These are phyloP conservation scores for Hypericum perforatum DNA, from an alignment of 345 rosid species.

Conservation along the genomic window DNA sequence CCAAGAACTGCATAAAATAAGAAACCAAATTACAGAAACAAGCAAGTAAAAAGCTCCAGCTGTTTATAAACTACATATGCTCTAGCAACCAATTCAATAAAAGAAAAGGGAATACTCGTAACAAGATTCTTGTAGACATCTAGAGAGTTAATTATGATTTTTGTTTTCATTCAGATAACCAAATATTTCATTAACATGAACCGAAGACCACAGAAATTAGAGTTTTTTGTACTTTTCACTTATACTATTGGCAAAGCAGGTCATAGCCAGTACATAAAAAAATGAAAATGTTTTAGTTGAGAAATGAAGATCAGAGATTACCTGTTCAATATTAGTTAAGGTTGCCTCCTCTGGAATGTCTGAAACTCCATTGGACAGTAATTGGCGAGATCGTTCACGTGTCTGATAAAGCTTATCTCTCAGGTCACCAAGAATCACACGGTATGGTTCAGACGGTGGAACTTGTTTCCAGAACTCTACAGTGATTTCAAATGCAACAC, in stretches of 20 bases:
- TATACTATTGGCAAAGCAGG: too few species aligned
- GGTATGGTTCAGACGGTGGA: conserved; percentile 84
- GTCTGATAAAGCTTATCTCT: conserved; percentile 89
- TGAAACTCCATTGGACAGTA: conserved; percentile 61
- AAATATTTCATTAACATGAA: too few species aligned
- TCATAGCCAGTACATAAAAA: too few species aligned
- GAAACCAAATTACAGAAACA: conserved; percentile 9
- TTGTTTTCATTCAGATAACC: too few species aligned
- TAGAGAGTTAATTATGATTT: too few species aligned
- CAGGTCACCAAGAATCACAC: conserved; percentile 85
- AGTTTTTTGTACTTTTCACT: too few species aligned
- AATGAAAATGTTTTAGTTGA: too few species aligned
- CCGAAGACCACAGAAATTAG: too few species aligned
- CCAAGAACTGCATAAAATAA: conserved; percentile 57
- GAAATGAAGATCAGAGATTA: conserved; percentile 2
- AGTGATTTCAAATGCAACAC: too few species aligned
- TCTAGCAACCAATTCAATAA: not conserved
- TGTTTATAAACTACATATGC: not conserved
- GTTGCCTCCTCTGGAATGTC: conserved; percentile 73
- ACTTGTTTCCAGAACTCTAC: conserved; percentile 92
- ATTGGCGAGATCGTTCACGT: conserved; percentile 85
- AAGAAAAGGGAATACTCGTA: not conserved
- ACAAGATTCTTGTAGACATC: too few species aligned
- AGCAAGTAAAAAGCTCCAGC: not conserved
- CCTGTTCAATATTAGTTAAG: conserved; percentile 77